Percentiles rank a stretch among this genome's conserved stretches.
These are phyloP conservation scores for Pyrenochaeta sp. DNA, from an alignment of 2,329 filamentous ascomycete genomes.

Conservation along the genomic window DNA sequence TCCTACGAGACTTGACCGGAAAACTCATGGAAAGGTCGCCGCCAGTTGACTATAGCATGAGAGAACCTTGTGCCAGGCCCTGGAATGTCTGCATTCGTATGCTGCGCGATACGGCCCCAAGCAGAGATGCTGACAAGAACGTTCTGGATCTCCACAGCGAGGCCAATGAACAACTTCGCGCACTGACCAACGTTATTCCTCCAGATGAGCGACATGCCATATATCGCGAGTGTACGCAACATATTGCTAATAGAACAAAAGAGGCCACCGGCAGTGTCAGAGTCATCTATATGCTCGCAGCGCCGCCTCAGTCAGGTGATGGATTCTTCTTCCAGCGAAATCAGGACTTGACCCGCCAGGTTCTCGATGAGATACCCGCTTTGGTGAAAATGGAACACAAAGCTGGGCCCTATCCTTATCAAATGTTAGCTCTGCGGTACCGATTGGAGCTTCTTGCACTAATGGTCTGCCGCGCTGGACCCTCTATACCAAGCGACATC, in stretches of 20 bases:
- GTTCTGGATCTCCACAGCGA: constrained; percentile 70
- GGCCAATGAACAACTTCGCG: constrained; percentile 67
- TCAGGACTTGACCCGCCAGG: constrained; percentile 34
- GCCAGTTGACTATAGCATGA: constrained; percentile 21
- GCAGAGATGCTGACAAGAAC: constrained; percentile 62
- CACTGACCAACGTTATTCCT: constrained; percentile 66
- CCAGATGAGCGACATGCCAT: constrained; percentile 68
- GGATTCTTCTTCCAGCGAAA: constrained; percentile 35
- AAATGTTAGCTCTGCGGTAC: constrained; percentile 38
- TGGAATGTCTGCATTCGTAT: constrained; percentile 70
- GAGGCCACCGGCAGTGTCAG: constrained; percentile 78
- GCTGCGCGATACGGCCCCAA: constrained; percentile 73
- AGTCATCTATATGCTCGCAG: constrained; percentile 56
- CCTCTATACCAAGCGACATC: constrained; percentile 68
- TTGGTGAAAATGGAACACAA: constrained; percentile 40
- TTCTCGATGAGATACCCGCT: constrained; percentile 51
- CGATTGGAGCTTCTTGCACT: constrained; percentile 64
- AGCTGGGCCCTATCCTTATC: constrained; percentile 14
- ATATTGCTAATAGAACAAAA: constrained; percentile 69
- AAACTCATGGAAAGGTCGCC: constrained; percentile 25
- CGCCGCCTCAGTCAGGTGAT: constrained; percentile 20
- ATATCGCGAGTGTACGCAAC: constrained; percentile 71
- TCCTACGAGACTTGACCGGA: constrained; percentile 37
- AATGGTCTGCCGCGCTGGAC: constrained; percentile 69
- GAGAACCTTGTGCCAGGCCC: constrained; percentile 49